Base-by-base conservation (phyloP, 441 rosid genomes). In the Capsella rubella region DNA sequence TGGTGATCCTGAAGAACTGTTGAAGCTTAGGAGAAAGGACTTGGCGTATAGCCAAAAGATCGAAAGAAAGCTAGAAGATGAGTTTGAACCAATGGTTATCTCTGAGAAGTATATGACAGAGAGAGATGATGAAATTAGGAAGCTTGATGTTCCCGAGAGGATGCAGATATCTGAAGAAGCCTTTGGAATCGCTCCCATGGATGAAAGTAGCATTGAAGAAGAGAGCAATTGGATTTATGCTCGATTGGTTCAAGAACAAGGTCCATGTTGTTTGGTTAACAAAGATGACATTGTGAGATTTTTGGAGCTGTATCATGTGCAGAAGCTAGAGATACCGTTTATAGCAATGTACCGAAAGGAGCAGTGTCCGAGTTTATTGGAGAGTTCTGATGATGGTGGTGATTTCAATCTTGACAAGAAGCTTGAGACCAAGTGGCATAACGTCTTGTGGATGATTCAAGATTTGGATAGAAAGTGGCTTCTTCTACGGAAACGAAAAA, bases 1-100 rank as follows among this genome's bases (percentile, higher is more conserved):
- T 46, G 50, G 50, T 46, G 50, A 46, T 46, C 50, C 50, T 46
- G 50, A 46, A 46, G 50, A 46, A 46, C 15, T 46, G 21, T 46
- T 46, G 50, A 46, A 46, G 5, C 50, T 46, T n/a, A 16, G 50
- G 50, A 6, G 8, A 46, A 46, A 15, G 21, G 50, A 46, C n/a
- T 46, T 46, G 21, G 50, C 50, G 10, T 46, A 46, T 46, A 46
- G 3, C 21, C 4, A 46, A 46, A 46, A 6, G 10, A 15, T 46
- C 4, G 21, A 46, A 15, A 46, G 50, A 46, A 46, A 46, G 21
- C 3, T 46, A 7, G 50, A 46, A 46, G 50, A 46, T 15, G 50
- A 46, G 9, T 46, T 46, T 15, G 50, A 15, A 46, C 50, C 50
- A 46, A n/a, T 46, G 8, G 50, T 46, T 46, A 18, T 46, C 21